Evolutionary conservation across 495 filamentous ascomycete genomes (phyloP).

Genomic region (Penicillium argentinense): DNA sequence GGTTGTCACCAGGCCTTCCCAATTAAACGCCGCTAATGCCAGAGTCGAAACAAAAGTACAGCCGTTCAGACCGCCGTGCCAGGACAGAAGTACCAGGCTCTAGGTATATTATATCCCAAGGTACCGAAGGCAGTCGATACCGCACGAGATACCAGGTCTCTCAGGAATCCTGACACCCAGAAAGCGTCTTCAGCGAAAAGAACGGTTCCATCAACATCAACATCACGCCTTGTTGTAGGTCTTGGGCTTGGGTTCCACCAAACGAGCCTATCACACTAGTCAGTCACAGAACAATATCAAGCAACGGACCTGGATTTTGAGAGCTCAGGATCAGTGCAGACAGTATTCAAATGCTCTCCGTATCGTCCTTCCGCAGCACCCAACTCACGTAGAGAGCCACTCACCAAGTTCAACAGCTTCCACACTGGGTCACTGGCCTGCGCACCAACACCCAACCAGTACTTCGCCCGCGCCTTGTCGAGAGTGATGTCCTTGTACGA

Average conservation of each 20-base stretch:
- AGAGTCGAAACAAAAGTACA: background rate
- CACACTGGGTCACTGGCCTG: constrained; percentile 88
- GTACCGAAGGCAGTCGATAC: too few species aligned
- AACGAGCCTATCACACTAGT: constrained; percentile 31
- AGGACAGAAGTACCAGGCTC: too few species aligned
- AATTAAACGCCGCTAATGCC: constrained; percentile 3
- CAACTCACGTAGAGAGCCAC: too few species aligned
- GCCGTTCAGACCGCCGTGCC: background rate
- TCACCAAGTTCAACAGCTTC: constrained; percentile 83
- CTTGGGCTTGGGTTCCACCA: constrained; percentile 29
- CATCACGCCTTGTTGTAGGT: constrained; percentile 26
- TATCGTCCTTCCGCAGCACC: too few species aligned
- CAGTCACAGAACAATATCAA: too few species aligned
- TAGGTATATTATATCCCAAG: too few species aligned
- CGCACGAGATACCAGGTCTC: too few species aligned
- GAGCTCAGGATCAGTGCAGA: too few species aligned
- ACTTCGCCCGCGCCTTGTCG: constrained; percentile 76
- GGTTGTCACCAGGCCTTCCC: background rate
- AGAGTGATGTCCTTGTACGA: constrained; percentile 87
- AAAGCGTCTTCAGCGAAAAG: background rate
- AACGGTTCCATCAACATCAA: constrained; percentile 1
- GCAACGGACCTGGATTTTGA: too few species aligned
- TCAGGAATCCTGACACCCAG: background rate
- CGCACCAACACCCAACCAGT: constrained; percentile 96
- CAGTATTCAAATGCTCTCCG: background rate